These are phyloP conservation scores for Echinochloa phyllopogon DNA, from an alignment of 176 grass and related monocot genomes.

Conservation along the genomic window DNA sequence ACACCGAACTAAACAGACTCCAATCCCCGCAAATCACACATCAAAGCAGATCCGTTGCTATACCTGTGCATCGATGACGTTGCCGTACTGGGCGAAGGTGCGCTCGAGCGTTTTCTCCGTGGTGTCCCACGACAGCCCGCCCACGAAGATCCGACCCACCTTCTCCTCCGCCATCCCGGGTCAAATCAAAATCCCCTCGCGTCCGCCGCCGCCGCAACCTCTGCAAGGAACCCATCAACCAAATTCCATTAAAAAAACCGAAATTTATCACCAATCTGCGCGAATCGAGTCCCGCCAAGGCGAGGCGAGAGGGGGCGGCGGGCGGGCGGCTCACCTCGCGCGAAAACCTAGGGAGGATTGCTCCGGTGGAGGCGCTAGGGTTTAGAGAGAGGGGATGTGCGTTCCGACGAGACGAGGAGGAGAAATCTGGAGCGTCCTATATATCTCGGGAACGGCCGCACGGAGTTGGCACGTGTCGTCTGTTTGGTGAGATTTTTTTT, in stretches of 20 bases:
- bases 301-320: background rate
- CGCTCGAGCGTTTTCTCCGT: constrained; percentile 70
- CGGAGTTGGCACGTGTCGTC: constrained; percentile 18
- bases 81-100: constrained; percentile 74
- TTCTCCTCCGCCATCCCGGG: constrained; percentile 72
- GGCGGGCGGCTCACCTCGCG: constrained; percentile 40
- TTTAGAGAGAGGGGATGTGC: constrained; percentile 25
- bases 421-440: constrained; percentile 2
- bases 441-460: background rate
- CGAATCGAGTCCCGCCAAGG: background rate
- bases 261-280: background rate
- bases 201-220: background rate
- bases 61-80: constrained; percentile 87
- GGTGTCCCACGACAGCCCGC: constrained; percentile 90
- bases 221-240: constrained; percentile 24
- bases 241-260: background rate
- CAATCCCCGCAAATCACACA: background rate
- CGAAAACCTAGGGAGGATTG: constrained; percentile 34
- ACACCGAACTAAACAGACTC: background rate
- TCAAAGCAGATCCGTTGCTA: background rate
- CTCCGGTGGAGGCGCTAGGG: constrained; percentile 44
- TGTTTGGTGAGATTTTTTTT: background rate
- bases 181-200: constrained; percentile 11
- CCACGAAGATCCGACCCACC: constrained; percentile 81
- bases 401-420: background rate